Percentiles rank a stretch among this genome's conserved stretches.
These are phyloP conservation scores for Carallia brachiata DNA, from an alignment of 345 rosid genomes.

Conservation along the genomic window DNA sequence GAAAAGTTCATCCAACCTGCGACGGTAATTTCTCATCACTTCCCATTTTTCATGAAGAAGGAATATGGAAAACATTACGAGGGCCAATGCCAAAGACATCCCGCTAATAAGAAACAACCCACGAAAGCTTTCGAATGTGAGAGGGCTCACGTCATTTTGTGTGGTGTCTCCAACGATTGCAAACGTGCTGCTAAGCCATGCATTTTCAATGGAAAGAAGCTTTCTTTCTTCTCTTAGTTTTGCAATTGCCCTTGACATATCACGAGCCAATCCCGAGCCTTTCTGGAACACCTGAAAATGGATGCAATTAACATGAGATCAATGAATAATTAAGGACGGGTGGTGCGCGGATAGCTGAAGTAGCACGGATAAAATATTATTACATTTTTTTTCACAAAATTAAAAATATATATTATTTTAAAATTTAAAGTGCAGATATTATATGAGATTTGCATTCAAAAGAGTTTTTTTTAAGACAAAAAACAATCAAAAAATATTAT, in stretches of 20 bases:
- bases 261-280: not conserved
- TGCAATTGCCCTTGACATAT: no score
- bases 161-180: not conserved
- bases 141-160: not conserved
- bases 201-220: constrained; percentile 1
- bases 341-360: no score
- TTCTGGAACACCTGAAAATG: not conserved
- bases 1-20: no score
- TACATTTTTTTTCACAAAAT: no score
- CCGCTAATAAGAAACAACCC: constrained; percentile 2
- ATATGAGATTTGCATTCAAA: no score
- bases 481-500: no score
- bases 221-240: constrained; percentile 1
- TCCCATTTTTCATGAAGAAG: not conserved
- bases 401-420: no score
- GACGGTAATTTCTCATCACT: not conserved
- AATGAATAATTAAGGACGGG: no score
- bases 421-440: no score
- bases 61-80: not conserved
- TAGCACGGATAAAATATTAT: no score
- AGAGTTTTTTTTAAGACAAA: no score
- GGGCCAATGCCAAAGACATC: not conserved
- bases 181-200: not conserved
- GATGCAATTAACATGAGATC: no score
- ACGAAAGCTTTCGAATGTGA: not conserved